Base-by-base conservation (phyloP, 192 early-diverging fungal species). In the Coemansia sp. region DNA sequence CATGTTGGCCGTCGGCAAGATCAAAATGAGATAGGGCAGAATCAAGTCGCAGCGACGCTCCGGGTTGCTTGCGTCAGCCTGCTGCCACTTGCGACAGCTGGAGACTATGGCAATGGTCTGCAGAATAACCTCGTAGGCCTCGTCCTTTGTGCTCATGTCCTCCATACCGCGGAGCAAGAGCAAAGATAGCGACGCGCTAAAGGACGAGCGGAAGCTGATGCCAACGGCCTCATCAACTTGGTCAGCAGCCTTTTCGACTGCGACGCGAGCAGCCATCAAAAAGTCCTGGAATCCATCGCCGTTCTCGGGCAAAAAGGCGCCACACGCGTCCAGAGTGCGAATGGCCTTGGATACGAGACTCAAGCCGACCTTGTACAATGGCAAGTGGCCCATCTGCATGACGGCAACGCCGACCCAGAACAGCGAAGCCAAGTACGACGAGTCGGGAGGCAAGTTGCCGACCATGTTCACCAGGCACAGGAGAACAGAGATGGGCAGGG, bases 371-470 rank as follows among this genome's bases (percentile, higher is more conserved):
- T 82, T 76, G 80, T 95, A 96, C 13, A 94, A 82, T 1, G 87
- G 86, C n/a, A 89, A 72, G 63, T 95, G 86, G 35, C 91, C 91
- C 59, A 98, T 89, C 73, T 95, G 92, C 60, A 94, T 88, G 8
- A 97, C 83, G 1, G 92, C 85, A 50, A 97, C 73, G 18, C 89
- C 92, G 13, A 98, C 80, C 96, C 96, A 98, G 81, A 96, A 96
- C 71, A 97, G 80, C 59, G 89, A 85, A 36, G 87, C 85, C 39
- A 96, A 83, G 62, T 94, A 96, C 46, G 90, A 81, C 6, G 91
- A 94, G 59, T 94, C 91, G 0, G 86, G 77, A n/a, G 92, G 87
- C 36, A 96, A 70, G 38, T 90, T 92, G 53, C 87, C 88, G 0
- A 93, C 90, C 76, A 98, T 93, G 68, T 90, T 94, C 48, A 88